Percentiles rank a stretch among this genome's conserved stretches.
These are phyloP conservation scores for Blastobotrys serpentis DNA, from an alignment of 1,139 yeast species.

Conservation along the genomic window DNA sequence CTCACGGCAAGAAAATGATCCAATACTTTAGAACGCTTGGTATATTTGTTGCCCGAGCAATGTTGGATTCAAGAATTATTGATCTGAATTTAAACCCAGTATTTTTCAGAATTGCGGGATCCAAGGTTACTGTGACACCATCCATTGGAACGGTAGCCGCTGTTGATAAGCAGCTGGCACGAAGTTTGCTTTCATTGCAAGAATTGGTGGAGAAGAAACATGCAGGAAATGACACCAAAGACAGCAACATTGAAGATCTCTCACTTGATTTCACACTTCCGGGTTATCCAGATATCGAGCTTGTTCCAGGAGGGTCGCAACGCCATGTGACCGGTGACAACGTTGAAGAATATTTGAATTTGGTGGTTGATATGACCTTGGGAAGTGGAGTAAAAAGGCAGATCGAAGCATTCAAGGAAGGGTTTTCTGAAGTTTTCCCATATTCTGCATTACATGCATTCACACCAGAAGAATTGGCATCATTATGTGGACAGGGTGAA, in stretches of 20 bases:
- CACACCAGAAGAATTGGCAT: constrained; percentile 68
- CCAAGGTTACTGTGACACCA: constrained; percentile 26
- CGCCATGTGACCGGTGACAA: constrained; percentile 53
- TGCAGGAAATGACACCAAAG: constrained; percentile 38
- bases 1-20: constrained; percentile 48
- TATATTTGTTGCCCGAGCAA: constrained; percentile 79
- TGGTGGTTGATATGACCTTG: constrained; percentile 60
- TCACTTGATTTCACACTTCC: constrained; percentile 71
- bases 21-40: constrained; percentile 70
- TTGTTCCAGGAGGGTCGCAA: constrained; percentile 56
- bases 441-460: constrained; percentile 68
- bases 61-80: constrained; percentile 80
- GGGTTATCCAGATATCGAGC: constrained; percentile 63
- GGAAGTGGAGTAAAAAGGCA: constrained; percentile 66
- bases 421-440: constrained; percentile 85
- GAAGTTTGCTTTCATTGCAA: constrained; percentile 55
- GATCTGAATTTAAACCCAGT: constrained; percentile 76
- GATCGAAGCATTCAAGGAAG: constrained; percentile 67
- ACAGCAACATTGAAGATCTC: constrained; percentile 51
- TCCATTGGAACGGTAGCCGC: constrained; percentile 45
- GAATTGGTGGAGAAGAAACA: constrained; percentile 44
- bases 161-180: constrained; percentile 62
- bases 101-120: constrained; percentile 49
- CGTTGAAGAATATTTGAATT: constrained; percentile 55
- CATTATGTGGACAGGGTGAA: constrained; percentile 67